Conservation (phyloP, 129 eudicot species). For the Tanacetum coccineum region DNA sequence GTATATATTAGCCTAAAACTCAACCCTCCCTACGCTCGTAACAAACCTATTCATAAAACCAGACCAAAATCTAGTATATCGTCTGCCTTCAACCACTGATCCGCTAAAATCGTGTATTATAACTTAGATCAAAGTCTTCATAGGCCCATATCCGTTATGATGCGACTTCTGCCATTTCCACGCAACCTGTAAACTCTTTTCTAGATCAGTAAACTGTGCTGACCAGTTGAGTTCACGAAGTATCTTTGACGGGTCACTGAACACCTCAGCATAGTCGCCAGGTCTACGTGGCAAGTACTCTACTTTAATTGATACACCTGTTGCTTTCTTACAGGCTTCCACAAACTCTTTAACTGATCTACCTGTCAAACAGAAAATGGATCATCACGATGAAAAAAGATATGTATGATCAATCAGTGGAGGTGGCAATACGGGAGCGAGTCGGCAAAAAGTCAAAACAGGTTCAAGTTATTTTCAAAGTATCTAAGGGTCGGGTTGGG, state of each 20-base stretch:
- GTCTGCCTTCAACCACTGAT: not conserved
- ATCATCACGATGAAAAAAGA: not conserved
- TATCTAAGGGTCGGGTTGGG: too few relatives aligned
- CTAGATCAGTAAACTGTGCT: constrained; percentile 56
- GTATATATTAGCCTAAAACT: constrained; percentile 23
- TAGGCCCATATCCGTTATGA: constrained; percentile 52
- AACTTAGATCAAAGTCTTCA: constrained; percentile 4
- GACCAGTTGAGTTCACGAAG: constrained; percentile 72
- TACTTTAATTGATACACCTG: constrained; percentile 67
- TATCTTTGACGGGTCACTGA: constrained; percentile 79
- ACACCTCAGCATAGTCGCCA: constrained; percentile 93
- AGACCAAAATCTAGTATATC: constrained; percentile 22
- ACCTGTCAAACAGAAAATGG: constrained; percentile 33
- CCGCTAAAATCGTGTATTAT: not conserved
- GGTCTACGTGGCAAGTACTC: constrained; percentile 81
- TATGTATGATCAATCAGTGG: not conserved
- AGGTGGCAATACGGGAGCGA: too few relatives aligned
- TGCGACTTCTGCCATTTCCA: constrained; percentile 97
- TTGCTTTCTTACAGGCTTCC: constrained; percentile 91
- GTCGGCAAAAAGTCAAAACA: too few relatives aligned
- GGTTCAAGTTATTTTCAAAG: too few relatives aligned
- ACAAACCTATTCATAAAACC: constrained; percentile 26
- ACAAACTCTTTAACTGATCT: constrained; percentile 85
- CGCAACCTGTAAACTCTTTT: constrained; percentile 65
- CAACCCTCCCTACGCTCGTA: constrained; percentile 20